Conservation (phyloP, 108 stramenopile genomes). For the Parietichytrium sp. region DNA sequence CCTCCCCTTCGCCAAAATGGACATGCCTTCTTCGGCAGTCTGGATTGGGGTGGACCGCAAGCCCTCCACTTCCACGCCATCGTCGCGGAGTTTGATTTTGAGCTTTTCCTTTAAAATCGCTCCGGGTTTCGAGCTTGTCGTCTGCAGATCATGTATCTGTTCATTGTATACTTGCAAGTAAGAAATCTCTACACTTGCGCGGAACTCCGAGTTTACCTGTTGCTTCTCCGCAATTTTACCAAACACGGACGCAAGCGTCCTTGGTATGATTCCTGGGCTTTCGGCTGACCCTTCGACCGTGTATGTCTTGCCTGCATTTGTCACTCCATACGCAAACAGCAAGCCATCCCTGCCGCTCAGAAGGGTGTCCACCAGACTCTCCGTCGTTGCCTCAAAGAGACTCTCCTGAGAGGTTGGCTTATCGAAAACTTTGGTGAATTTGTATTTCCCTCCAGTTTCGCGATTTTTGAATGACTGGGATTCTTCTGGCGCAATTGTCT, state of each 20-base stretch:
- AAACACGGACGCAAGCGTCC: constrained; percentile 67
- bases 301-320: constrained; percentile 96
- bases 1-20: constrained; percentile 45
- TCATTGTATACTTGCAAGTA: constrained; percentile 98
- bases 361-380: constrained; percentile 49
- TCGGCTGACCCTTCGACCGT: constrained; percentile 81
- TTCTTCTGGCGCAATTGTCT: constrained; percentile 25
- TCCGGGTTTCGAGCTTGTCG: constrained; percentile 39
- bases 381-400: constrained; percentile 42
- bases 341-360: constrained; percentile 56
- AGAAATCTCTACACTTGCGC: constrained; percentile 59
- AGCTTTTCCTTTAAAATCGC: constrained; percentile 44
- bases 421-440: constrained; percentile 51
- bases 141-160: constrained; percentile 84
- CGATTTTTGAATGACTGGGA: constrained; percentile 29
- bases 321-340: constrained; percentile 94
- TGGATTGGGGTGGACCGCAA: constrained; percentile 12
- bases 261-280: constrained; percentile 49
- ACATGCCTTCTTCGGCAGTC: constrained; percentile 36
- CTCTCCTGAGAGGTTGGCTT: constrained; percentile 44
- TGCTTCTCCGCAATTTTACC: constrained; percentile 48
- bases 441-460: constrained; percentile 46
- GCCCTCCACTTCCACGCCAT: constrained; percentile 36
- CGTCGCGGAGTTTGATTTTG: constrained; percentile 66
- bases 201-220: constrained; percentile 50